These are phyloP conservation scores for Poronia punctata DNA, from an alignment of 495 filamentous ascomycete species.

Conservation along the genomic window DNA sequence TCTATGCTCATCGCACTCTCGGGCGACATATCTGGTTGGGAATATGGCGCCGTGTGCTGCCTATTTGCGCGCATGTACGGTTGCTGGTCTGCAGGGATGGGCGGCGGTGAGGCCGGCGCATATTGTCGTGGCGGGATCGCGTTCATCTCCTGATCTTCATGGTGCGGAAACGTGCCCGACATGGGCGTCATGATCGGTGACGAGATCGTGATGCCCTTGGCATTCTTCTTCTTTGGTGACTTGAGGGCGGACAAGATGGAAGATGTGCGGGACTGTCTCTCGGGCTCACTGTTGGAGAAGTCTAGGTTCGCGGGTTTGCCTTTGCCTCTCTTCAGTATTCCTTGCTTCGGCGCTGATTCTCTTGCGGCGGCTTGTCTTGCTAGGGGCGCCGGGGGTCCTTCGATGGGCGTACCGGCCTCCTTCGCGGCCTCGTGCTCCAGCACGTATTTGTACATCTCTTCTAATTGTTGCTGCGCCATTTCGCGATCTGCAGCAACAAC, in stretches of 20 bases:
- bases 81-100: conserved; percentile 35
- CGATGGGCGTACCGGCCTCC: conserved; percentile 34
- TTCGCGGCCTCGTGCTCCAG: conserved; percentile 81
- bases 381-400: conserved; percentile 26
- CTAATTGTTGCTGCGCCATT: conserved; percentile 71
- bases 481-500: conserved; percentile 66
- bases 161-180: conserved; percentile 43
- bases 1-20: conserved; percentile 42
- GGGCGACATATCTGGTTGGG: conserved; percentile 41
- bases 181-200: conserved; percentile 50
- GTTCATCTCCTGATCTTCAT: conserved; percentile 44
- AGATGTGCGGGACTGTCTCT: conserved; percentile 43
- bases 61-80: conserved; percentile 28
- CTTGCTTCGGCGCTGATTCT: conserved; percentile 24
- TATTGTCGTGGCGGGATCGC: conserved; percentile 46
- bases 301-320: conserved; percentile 42
- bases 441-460: conserved; percentile 83
- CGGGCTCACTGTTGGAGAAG: conserved; percentile 29
- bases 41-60: conserved; percentile 20
- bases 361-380: conserved; percentile 13
- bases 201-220: conserved; percentile 41
- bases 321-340: conserved; percentile 27
- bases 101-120: conserved; percentile 37
- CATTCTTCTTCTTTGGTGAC: conserved; percentile 40
- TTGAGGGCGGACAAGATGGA: conserved; percentile 47